Evolutionary conservation across 2,329 filamentous ascomycete genomes (phyloP), one percentile per base, ranked within the genome.

Genomic region (Graphium sp.): DNA sequence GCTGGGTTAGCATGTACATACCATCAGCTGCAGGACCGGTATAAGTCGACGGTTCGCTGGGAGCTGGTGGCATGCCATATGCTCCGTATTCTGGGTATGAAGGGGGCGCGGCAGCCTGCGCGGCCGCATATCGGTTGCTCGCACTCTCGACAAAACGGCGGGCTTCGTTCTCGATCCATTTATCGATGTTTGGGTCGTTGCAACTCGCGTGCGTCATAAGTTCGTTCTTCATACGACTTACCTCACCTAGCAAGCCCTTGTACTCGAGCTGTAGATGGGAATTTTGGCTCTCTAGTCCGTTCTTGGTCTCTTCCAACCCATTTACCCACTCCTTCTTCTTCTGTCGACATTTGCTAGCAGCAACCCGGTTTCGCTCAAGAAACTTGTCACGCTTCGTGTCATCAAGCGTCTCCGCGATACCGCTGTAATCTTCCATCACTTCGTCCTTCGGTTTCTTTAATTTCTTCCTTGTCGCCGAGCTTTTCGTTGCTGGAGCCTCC

Each of bases 301-400:
- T 37, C 31, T 56, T 58, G 5, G 49, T 52, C 30, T 58, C 53
- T 34, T 68, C 60, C 14, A 68, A 41, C n/a, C 58, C 53, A 9
- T 48, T 48, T 14, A 62, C 55, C 54, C 58, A 66, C 38, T 56
- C 49, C 47, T 67, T 70, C 41, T 66, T 67, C 48, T 79, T 80
- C 41, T 75, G 66, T 4, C 77, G 66, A 42, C 76, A 83, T 43
- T 81, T 82, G 45, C 71, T 76, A 2, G 78, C 77, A 0, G 78
- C 77, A 3, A 77, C 53, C 7, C 77, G 62, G 45, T 84, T 84
- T 34, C 76, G 66, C 47, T 79, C 72, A 0, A 81, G 58, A 39
- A 72, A 74, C 35, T 61, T 62, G 35, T 55, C 59, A 17, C 67
- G 56, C 39, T 65, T 69, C 5, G 35, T 23, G 6, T 43, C 43